A percentile compares a stretch with the other conserved stretches of the same genome.
These are phyloP conservation scores for Stipa capillata DNA, from an alignment of 176 grass and related monocot species.

Conservation along the genomic window DNA sequence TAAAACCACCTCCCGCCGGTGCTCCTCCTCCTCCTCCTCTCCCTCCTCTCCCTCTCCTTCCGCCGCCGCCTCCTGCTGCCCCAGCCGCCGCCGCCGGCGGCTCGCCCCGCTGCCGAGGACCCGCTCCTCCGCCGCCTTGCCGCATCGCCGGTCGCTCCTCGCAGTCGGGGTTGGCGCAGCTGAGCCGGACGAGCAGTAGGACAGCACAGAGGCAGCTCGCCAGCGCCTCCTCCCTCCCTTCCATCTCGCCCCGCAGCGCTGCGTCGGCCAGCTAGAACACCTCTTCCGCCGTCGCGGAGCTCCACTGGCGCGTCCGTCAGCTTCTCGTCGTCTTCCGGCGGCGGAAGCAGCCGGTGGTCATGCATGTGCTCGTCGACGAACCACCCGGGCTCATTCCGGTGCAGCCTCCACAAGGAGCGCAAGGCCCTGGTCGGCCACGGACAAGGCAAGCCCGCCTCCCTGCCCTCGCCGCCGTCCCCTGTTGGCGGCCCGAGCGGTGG, in stretches of 20 bases:
- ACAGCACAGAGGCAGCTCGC: constrained; percentile 47
- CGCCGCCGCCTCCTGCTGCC: too few relatives aligned
- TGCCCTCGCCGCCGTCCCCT: not conserved
- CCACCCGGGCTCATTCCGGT: constrained; percentile 66
- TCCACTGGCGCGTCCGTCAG: constrained; percentile 26
- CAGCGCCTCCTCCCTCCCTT: constrained; percentile 49
- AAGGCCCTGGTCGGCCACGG: not conserved
- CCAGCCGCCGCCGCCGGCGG: too few relatives aligned
- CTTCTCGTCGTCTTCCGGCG: not conserved
- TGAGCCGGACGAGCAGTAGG: constrained; percentile 50
- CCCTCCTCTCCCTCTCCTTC: too few relatives aligned
- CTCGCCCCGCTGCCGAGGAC: too few relatives aligned
- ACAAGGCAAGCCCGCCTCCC: not conserved
- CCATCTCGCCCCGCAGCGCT: constrained; percentile 39
- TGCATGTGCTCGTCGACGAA: constrained; percentile 71
- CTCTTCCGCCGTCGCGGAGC: constrained; percentile 6
- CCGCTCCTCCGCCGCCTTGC: too few relatives aligned
- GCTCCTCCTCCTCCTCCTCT: too few relatives aligned
- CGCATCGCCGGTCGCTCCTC: too few relatives aligned
- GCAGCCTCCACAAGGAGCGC: constrained; percentile 54
- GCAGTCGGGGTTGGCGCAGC: too few relatives aligned
- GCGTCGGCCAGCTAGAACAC: constrained; percentile 35
- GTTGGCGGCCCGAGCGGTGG: not conserved
- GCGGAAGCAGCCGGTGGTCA: not conserved
- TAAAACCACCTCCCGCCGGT: too few relatives aligned